Conservation (phyloP, 2,329 filamentous ascomycete species). For the Cylindrodendrum hubeiense region DNA sequence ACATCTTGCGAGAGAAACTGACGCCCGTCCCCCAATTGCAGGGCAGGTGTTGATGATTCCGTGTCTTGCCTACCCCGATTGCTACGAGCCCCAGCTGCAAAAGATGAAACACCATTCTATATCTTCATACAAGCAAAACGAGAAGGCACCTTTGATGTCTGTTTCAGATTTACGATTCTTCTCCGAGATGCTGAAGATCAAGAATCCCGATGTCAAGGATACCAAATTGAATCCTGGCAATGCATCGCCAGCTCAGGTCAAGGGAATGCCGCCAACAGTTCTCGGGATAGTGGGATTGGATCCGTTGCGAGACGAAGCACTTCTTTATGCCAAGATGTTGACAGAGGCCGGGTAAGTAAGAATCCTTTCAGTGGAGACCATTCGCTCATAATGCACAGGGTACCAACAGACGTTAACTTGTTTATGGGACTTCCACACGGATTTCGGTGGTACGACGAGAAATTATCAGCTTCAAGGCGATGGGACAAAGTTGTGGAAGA, state of each 20-base stretch:
- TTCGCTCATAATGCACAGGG: constrained; percentile 26
- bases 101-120: constrained; percentile 52
- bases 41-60: constrained; percentile 67
- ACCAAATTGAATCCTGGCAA: constrained; percentile 54
- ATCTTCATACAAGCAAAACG: constrained; percentile 60
- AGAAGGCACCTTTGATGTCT: constrained; percentile 62
- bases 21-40: constrained; percentile 48
- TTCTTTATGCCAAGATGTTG: constrained; percentile 58
- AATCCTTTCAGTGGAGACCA: neutral
- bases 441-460: constrained; percentile 24
- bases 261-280: constrained; percentile 56
- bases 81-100: constrained; percentile 45
- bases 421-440: constrained; percentile 28
- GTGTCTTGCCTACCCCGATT: constrained; percentile 47
- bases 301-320: constrained; percentile 60
- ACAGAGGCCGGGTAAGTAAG: constrained; percentile 55
- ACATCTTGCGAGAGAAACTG: constrained; percentile 41
- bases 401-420: constrained; percentile 33
- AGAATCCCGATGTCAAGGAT: constrained; percentile 46
- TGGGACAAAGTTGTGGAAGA: constrained; percentile 29
- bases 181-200: constrained; percentile 42
- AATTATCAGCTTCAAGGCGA: constrained; percentile 16
- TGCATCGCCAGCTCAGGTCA: constrained; percentile 46
- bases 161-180: constrained; percentile 41
- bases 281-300: constrained; percentile 60